Base-by-base conservation (phyloP, 306 rosid genomes). In the Sindora glabra region DNA sequence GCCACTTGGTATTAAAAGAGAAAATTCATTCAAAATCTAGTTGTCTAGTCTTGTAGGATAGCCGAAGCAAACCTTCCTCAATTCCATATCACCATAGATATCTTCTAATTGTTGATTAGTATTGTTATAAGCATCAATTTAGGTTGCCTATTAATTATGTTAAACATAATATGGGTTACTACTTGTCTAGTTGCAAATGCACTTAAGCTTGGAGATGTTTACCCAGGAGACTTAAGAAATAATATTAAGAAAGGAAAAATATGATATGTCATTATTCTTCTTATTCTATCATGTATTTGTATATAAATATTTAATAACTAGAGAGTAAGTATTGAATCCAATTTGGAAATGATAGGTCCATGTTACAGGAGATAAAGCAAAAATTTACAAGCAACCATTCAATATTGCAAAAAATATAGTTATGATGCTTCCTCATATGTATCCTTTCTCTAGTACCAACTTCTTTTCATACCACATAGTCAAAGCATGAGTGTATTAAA, bases 31-130 rank as follows among this genome's bases (percentile, higher is more conserved):
- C 18, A 81, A 74, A 40, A 77, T 70, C 22, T 45, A 52, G 38
- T 70, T 76, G 6, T 70, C 73, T 0, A 76, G 78, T 64, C 86
- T 77, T 8, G 81, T 48, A 26, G 86, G 83, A 58, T 81, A 81
- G 57, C 71, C 59, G 41, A 81, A 81, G 51, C 46, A 32, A 17
- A 74, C 71, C 42, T 71, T 74, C 32, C 45, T 71, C 12, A 77
- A 41, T 29, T 81, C 79, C 41, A 81, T 71, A 30, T 74, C 77
- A n/a, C 87, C 87, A 5, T 24, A 21, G 26, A 81, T 71, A 32
- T 81, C n/a, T n/a, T n/a, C n/a, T n/a, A n/a, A n/a, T n/a, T n/a
- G n/a, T n/a, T n/a, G n/a, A n/a, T 71, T 71, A 3, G 14, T 49
- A 32, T 36, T 15, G 22, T 56, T 40, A 29, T 32, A 72, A 38